These are phyloP conservation scores for Spencermartinsiella europaea DNA, from an alignment of 805 yeast genomes.

Conservation along the genomic window DNA sequence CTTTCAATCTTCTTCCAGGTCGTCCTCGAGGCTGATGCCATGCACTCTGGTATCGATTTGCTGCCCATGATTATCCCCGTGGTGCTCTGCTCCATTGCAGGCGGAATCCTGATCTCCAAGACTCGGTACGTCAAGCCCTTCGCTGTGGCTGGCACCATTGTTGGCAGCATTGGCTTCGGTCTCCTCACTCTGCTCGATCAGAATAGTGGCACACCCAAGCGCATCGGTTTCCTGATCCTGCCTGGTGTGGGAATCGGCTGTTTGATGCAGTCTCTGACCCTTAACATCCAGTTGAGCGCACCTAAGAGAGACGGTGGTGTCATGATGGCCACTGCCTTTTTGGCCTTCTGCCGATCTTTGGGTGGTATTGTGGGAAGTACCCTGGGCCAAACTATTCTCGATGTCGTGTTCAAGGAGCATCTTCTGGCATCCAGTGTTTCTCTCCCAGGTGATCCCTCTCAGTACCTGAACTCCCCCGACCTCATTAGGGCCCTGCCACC, in stretches of 20 bases:
- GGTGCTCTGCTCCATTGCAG: conserved; percentile 37
- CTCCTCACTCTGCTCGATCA: conserved; percentile 36
- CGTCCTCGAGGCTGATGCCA: conserved; percentile 36
- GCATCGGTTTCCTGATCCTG: conserved; percentile 44
- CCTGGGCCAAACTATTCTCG: conserved; percentile 39
- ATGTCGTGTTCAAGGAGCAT: conserved; percentile 26
- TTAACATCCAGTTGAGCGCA: conserved; percentile 45
- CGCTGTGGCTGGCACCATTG: conserved; percentile 32
- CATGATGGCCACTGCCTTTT: conserved; percentile 43
- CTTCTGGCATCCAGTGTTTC: not conserved
- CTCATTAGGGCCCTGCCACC: conserved; percentile 12
- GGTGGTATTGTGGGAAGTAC: conserved; percentile 42
- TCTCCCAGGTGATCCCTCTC: not conserved
- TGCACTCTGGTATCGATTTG: conserved; percentile 38
- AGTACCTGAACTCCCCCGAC: conserved; percentile 16
- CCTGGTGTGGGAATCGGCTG: conserved; percentile 45
- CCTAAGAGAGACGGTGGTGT: conserved; percentile 47
- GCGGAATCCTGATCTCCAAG: conserved; percentile 42
- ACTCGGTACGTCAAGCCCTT: conserved; percentile 42
- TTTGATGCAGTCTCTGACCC: conserved; percentile 39
- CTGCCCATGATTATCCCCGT: conserved; percentile 42
- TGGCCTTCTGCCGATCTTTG: conserved; percentile 41
- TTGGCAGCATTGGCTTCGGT: conserved; percentile 44
- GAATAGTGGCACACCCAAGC: conserved; percentile 32
- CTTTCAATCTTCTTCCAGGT: conserved; percentile 46